phyloP scores from a whole-genome alignment of 2,329 filamentous ascomycete species.

The Trichoderma hamatum region DNA sequence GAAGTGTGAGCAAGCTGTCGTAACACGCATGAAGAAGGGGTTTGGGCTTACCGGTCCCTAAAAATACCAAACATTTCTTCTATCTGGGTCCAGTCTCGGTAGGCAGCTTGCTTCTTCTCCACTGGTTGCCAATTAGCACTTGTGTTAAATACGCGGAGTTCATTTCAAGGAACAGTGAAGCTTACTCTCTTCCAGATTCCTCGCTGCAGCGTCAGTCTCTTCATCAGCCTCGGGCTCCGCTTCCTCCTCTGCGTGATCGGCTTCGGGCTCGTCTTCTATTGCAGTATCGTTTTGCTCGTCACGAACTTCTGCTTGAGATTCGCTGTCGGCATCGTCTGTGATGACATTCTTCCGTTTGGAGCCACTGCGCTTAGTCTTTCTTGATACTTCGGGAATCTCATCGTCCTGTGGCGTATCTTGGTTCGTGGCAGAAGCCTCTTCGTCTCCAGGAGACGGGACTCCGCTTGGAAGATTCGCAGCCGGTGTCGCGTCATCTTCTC shows the following conservation, averaged over 20 bases:
- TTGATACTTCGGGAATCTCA: constrained; percentile 39
- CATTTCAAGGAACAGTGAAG: constrained; percentile 19
- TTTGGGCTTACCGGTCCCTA: constrained; percentile 66
- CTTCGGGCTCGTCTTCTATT: constrained; percentile 47
- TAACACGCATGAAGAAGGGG: constrained; percentile 25
- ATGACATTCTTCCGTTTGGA: constrained; percentile 44
- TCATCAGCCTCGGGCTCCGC: constrained; percentile 59
- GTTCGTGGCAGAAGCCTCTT: constrained; percentile 39
- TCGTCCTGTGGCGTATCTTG: constrained; percentile 38
- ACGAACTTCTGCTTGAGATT: constrained; percentile 39
- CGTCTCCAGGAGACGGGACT: constrained; percentile 51
- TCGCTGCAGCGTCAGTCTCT: constrained; percentile 60
- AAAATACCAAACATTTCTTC: constrained; percentile 89
- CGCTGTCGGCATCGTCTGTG: constrained; percentile 35
- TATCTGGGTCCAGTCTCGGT: constrained; percentile 76
- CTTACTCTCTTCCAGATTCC: constrained; percentile 68
- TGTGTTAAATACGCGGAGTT: neutral
- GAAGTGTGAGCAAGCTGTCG: constrained; percentile 31
- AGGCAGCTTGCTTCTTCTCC: constrained; percentile 75
- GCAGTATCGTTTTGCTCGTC: constrained; percentile 42
- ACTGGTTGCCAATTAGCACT: constrained; percentile 52
- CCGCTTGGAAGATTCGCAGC: constrained; percentile 43
- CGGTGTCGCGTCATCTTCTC: constrained; percentile 39
- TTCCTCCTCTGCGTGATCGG: constrained; percentile 56
- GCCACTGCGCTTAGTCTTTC: constrained; percentile 48